These are phyloP conservation scores for Pneumocystis canis DNA, from an alignment of 1,139 yeast genomes.

Conservation along the genomic window DNA sequence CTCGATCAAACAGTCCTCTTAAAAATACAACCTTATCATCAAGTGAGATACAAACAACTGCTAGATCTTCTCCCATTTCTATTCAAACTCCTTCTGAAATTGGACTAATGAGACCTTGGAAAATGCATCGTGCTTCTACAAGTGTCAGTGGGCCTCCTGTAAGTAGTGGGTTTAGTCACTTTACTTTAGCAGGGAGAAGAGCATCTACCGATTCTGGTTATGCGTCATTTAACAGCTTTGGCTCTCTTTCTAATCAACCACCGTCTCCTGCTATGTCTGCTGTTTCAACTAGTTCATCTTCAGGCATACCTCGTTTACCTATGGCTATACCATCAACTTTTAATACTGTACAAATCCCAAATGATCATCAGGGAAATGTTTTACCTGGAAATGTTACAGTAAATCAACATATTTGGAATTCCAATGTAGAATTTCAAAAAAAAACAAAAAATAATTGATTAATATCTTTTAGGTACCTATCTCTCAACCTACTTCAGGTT, in stretches of 20 bases:
- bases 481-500: not conserved
- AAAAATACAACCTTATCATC: not conserved
- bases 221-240: not conserved
- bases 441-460: not conserved
- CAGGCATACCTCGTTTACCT: not conserved
- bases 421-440: not conserved
- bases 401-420: not conserved
- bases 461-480: not conserved
- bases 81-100: not conserved
- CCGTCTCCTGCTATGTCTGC: constrained; percentile 1
- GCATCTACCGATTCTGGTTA: not conserved
- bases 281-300: not conserved
- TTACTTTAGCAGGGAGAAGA: not conserved
- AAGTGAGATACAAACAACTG: not conserved
- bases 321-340: not conserved
- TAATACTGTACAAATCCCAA: not conserved
- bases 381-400: not conserved
- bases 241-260: not conserved
- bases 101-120: not conserved
- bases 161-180: not conserved
- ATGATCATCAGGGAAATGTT: not conserved
- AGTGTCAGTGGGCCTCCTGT: not conserved
- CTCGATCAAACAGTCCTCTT: constrained; percentile 1
- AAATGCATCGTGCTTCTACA: not conserved
- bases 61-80: not conserved